A percentile compares a stretch with the other conserved stretches of the same genome.
phyloP scores from a whole-genome alignment of 1,139 yeast species.

The Saccharomyces hybrid region DNA sequence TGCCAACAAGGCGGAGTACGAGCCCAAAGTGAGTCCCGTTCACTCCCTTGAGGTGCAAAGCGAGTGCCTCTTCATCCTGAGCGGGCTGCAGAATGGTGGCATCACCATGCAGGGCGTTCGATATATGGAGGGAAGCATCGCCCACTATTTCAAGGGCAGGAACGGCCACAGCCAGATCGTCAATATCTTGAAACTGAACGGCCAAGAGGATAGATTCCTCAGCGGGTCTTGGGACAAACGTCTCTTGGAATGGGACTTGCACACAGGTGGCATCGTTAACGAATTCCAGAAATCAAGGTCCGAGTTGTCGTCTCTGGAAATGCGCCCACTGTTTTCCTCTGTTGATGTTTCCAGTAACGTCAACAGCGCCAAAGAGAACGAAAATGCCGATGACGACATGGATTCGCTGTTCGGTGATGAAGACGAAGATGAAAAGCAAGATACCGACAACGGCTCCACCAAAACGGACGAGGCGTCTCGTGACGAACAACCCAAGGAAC shows the following conservation, averaged over 20 bases:
- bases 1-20: constrained; percentile 43
- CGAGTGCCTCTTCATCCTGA: constrained; percentile 75
- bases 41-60: constrained; percentile 78
- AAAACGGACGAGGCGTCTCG: constrained; percentile 1
- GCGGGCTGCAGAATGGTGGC: constrained; percentile 82
- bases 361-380: constrained; percentile 6
- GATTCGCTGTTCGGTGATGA: constrained; percentile 78
- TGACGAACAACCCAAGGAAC: constrained; percentile 17
- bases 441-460: constrained; percentile 6
- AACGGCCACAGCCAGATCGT: constrained; percentile 61
- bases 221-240: constrained; percentile 91
- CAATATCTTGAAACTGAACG: constrained; percentile 58
- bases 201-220: constrained; percentile 44
- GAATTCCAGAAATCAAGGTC: constrained; percentile 54
- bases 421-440: constrained; percentile 44
- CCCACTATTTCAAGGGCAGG: constrained; percentile 57
- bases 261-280: constrained; percentile 50
- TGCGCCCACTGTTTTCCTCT: constrained; percentile 64
- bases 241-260: constrained; percentile 78
- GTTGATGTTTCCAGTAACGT: constrained; percentile 24
- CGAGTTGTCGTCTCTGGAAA: constrained; percentile 70
- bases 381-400: constrained; percentile 51
- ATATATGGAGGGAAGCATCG: constrained; percentile 74
- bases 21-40: constrained; percentile 72
- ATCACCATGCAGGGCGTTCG: constrained; percentile 77